Conservation (phyloP, 1,284 basidiomycete species). For the Lentinula novae-zelandiae region DNA sequence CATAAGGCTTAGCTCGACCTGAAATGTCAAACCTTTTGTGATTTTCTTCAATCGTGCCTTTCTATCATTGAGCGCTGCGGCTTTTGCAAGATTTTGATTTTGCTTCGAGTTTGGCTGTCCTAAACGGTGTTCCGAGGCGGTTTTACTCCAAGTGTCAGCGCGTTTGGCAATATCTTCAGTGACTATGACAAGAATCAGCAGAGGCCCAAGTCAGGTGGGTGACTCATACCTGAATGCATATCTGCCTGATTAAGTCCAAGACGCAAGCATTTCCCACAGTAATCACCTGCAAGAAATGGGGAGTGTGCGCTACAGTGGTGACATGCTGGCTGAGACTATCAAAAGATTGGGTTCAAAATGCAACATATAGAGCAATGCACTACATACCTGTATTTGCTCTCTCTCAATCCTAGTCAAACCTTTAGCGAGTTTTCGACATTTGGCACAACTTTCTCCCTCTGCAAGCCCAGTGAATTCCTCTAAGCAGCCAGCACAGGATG, state of each 20-base stretch:
- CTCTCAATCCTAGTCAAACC: not conserved
- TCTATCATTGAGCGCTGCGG: not conserved
- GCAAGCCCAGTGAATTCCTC: not conserved
- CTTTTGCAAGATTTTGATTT: not conserved
- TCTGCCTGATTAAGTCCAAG: not conserved
- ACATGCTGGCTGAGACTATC: not conserved
- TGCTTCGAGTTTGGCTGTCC: slow-evolving; percentile 1
- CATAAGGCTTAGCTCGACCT: not conserved
- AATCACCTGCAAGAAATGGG: not conserved
- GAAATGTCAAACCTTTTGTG: not conserved
- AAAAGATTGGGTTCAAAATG: not conserved
- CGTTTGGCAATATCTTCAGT: not conserved
- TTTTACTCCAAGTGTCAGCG: not conserved
- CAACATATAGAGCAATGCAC: not conserved
- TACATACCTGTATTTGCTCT: not conserved
- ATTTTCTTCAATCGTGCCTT: not conserved
- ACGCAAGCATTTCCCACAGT: not conserved
- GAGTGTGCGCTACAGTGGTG: not conserved
- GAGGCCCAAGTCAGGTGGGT: not conserved
- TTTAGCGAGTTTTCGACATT: not conserved
- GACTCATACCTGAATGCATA: not conserved
- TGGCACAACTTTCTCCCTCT: not conserved
- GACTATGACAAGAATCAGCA: not conserved
- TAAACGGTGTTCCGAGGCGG: not conserved
- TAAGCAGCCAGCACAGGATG: not conserved